Percentiles rank a stretch among this genome's conserved stretches.
These are phyloP conservation scores for Fagopyrum esculentum DNA, from an alignment of 148 eudicot species.

Conservation along the genomic window DNA sequence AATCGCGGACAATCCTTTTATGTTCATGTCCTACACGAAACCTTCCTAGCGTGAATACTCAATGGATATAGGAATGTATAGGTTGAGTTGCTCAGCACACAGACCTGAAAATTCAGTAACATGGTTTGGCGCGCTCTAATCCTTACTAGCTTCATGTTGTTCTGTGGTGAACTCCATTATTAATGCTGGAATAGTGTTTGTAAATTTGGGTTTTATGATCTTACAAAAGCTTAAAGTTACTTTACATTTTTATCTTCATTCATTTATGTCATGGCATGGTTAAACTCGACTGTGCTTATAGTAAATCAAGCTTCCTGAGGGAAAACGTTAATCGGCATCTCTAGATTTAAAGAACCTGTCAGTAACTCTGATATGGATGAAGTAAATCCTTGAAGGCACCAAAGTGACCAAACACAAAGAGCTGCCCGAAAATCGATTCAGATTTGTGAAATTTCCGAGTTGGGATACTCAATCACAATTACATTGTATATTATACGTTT, in stretches of 20 bases:
- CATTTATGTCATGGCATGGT: not conserved
- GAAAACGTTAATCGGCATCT: conserved; percentile 45
- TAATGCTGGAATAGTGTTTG: not conserved
- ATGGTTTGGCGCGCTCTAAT: not conserved
- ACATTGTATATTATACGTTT: too few relatives aligned
- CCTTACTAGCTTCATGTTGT: not conserved
- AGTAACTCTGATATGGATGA: conserved; percentile 47
- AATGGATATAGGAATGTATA: not conserved
- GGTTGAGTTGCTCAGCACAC: not conserved
- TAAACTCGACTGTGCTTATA: conserved; percentile 18
- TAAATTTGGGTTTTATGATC: not conserved
- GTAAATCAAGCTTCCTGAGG: conserved; percentile 34
- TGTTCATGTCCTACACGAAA: conserved; percentile 19
- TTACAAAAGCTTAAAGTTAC: not conserved
- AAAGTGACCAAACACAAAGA: conserved; percentile 33
- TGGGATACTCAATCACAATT: too few relatives aligned
- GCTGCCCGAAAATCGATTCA: conserved; percentile 33
- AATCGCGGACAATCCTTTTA: not conserved
- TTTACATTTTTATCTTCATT: not conserved
- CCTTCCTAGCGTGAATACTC: not conserved
- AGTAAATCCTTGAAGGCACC: conserved; percentile 39
- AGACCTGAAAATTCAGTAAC: not conserved
- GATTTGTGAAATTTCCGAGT: too few relatives aligned
- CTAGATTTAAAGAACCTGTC: conserved; percentile 66
- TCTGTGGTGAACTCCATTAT: not conserved